Conservation (phyloP, 805 yeast species). For the Torulaspora franciscae region DNA sequence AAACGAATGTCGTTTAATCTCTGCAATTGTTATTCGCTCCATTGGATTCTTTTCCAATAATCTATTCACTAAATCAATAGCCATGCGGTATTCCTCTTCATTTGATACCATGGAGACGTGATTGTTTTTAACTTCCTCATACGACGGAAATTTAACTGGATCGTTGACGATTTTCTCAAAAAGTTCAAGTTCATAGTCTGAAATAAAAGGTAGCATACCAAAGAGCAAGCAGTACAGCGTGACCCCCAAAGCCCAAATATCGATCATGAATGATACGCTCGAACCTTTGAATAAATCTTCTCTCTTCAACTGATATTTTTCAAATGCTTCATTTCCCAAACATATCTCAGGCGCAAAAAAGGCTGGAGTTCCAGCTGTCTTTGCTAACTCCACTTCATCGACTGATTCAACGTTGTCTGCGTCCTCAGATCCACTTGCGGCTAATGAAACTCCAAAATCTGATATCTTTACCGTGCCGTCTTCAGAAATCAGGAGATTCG, state of each 20-base stretch:
- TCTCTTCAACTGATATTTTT: conserved; percentile 21
- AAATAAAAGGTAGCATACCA: conserved; percentile 83
- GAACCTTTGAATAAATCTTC: conserved; percentile 36
- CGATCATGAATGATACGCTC: conserved; percentile 74
- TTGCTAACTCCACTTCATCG: conserved; percentile 78
- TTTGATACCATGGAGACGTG: conserved; percentile 32
- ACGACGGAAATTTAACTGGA: conserved; percentile 53
- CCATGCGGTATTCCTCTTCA: conserved; percentile 40
- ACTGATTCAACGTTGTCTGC: conserved; percentile 17
- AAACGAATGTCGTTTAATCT: conserved; percentile 77
- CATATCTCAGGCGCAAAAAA: conserved; percentile 94
- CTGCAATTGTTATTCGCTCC: conserved; percentile 60
- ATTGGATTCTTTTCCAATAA: conserved; percentile 67
- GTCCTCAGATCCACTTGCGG: conserved; percentile 35
- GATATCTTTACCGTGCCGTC: conserved; percentile 80
- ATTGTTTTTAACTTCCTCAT: conserved; percentile 22
- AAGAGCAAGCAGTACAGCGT: conserved; percentile 82
- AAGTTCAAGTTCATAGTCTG: conserved; percentile 64
- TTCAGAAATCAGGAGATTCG: conserved; percentile 69
- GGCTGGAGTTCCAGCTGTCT: conserved; percentile 97
- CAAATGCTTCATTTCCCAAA: conserved; percentile 40
- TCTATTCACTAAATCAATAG: conserved; percentile 53
- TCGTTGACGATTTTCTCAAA: conserved; percentile 74
- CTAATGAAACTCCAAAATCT: conserved; percentile 95
- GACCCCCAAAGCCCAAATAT: conserved; percentile 97